Percentiles rank a stretch among this genome's conserved stretches.
Evolutionary conservation across 352 stramenopile species (phyloP).

Genomic region (Phytophthora sp.): DNA sequence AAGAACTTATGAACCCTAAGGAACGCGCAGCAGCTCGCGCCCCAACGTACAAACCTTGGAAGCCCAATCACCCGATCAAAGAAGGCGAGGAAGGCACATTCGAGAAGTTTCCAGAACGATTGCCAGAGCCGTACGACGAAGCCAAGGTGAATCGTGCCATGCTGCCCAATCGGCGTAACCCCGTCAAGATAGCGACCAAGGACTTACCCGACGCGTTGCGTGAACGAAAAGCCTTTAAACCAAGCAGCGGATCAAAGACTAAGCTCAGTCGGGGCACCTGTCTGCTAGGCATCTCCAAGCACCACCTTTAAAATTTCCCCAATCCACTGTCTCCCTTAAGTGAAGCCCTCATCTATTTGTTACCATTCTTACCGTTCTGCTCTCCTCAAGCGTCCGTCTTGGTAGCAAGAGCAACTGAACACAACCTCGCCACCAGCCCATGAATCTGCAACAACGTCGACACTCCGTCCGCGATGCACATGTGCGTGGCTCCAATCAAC

Average conservation of each 20-base stretch:
- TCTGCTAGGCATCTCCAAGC: slow-evolving; percentile 79
- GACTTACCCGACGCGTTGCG: slow-evolving; percentile 61
- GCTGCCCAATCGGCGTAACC: slow-evolving; percentile 70
- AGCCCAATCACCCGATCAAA: slow-evolving; percentile 72
- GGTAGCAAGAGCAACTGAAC: slow-evolving; percentile 42
- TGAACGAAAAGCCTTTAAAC: slow-evolving; percentile 76
- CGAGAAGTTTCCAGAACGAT: slow-evolving; percentile 70
- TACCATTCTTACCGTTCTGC: slow-evolving; percentile 9
- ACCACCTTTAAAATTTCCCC: slow-evolving; percentile 59
- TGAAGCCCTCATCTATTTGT: slow-evolving; percentile 37
- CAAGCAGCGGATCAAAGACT: slow-evolving; percentile 64
- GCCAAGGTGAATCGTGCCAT: slow-evolving; percentile 76
- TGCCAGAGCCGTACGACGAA: slow-evolving; percentile 77
- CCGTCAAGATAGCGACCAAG: slow-evolving; percentile 69
- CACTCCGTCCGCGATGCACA: slow-evolving; percentile 95
- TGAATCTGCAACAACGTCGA: slow-evolving; percentile 94
- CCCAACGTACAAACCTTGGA: slow-evolving; percentile 70
- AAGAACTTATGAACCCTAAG: slow-evolving; percentile 81
- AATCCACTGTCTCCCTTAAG: slow-evolving; percentile 13
- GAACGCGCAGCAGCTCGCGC: slow-evolving; percentile 61
- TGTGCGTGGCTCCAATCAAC: slow-evolving; percentile 90
- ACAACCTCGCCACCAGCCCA: slow-evolving; percentile 89
- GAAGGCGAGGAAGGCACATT: slow-evolving; percentile 66
- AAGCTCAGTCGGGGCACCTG: slow-evolving; percentile 80
- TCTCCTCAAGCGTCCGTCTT: slow-evolving; percentile 34